These are phyloP conservation scores for Holtermannia corniformis DNA, from an alignment of 768 basidiomycete species.

Conservation along the genomic window DNA sequence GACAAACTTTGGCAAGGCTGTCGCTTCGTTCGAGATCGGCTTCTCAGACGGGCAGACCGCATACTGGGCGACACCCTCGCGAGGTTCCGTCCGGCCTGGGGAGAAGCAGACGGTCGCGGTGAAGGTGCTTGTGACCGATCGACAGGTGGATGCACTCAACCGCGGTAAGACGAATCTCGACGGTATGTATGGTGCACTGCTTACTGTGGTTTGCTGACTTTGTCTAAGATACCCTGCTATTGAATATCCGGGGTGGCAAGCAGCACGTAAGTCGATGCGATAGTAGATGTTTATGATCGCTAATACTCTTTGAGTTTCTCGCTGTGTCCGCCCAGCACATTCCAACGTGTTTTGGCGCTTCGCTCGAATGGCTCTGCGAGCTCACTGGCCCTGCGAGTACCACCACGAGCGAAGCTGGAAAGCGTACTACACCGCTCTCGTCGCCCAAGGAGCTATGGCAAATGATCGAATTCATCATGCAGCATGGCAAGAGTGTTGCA, in stretches of 20 bases:
- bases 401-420: constrained; percentile 2
- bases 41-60: constrained; percentile 5
- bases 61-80: background rate
- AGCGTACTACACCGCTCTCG: constrained; percentile 5
- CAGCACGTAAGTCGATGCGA: constrained; percentile 19
- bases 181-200: background rate
- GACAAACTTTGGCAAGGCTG: background rate
- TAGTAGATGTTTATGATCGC: no score
- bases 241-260: constrained; percentile 24
- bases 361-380: constrained; percentile 7
- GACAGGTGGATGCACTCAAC: background rate
- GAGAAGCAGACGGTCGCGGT: constrained; percentile 4
- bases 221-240: constrained; percentile 25
- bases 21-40: background rate
- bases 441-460: constrained; percentile 25
- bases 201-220: background rate
- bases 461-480: constrained; percentile 28
- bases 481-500: constrained; percentile 5
- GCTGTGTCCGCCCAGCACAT: constrained; percentile 1
- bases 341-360: constrained; percentile 3
- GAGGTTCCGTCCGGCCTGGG: background rate
- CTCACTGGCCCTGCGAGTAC: constrained; percentile 6
- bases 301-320: no score
- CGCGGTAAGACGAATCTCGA: background rate
- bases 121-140: background rate